Evolutionary conservation across 2,329 filamentous ascomycete genomes (phyloP).

Genomic region (Botrytis fragariae): DNA sequence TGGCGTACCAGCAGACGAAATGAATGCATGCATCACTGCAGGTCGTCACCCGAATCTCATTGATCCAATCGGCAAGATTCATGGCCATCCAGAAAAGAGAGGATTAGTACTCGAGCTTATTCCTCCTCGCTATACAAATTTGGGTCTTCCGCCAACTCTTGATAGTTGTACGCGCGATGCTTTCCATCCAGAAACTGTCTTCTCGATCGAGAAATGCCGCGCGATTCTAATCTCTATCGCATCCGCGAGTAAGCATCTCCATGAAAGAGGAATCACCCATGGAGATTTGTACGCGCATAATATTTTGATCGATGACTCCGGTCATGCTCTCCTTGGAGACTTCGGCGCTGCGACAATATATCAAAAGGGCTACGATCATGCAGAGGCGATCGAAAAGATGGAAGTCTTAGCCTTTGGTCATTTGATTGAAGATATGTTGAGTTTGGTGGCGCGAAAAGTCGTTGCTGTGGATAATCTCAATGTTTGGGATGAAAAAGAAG

Average conservation of each 20-base stretch:
- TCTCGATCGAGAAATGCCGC: constrained; percentile 38
- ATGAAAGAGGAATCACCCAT: constrained; percentile 45
- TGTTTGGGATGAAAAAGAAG: constrained; percentile 33
- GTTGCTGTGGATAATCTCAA: constrained; percentile 22
- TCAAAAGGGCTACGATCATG: constrained; percentile 29
- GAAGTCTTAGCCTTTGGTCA: constrained; percentile 50
- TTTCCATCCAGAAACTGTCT: constrained; percentile 38
- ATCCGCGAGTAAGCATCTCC: constrained; percentile 45
- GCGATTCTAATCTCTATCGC: constrained; percentile 44
- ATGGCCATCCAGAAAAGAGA: constrained; percentile 42
- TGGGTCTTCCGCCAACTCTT: constrained; percentile 46
- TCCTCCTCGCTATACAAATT: constrained; percentile 43
- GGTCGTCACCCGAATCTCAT: constrained; percentile 48
- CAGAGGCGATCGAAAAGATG: constrained; percentile 42
- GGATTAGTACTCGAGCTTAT: constrained; percentile 50
- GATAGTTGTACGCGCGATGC: constrained; percentile 48
- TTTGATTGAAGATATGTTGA: constrained; percentile 46
- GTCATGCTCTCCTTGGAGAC: constrained; percentile 47
- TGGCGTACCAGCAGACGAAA: constrained; percentile 49
- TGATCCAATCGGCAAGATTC: constrained; percentile 45
- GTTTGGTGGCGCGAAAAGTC: constrained; percentile 36
- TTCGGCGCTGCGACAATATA: constrained; percentile 50
- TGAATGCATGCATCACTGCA: constrained; percentile 47
- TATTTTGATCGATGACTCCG: constrained; percentile 43
- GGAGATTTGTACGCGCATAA: constrained; percentile 51